Evolutionary conservation across 176 grass and related monocot species (phyloP).

Genomic region (Triticum monococcum): DNA sequence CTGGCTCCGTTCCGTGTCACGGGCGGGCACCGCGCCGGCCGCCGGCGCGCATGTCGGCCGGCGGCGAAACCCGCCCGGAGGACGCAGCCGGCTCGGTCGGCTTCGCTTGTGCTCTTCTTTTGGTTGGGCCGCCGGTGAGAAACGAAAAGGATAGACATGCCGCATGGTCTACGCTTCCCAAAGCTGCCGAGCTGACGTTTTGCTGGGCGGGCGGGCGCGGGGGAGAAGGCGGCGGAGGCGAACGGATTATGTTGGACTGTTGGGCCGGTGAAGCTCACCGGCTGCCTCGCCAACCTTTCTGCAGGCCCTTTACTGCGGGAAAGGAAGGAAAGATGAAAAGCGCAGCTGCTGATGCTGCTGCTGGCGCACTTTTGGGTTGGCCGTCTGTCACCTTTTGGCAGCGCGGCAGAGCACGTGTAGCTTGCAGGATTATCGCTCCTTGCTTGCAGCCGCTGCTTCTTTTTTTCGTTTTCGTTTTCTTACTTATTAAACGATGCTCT

Average conservation of each 20-base stretch:
- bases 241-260: not conserved
- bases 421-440: not conserved
- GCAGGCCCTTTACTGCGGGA: not conserved
- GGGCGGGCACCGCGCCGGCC: not conserved
- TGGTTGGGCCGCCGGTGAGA: conserved; percentile 7
- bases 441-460: too few species aligned
- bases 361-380: not conserved
- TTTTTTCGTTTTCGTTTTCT: not conserved
- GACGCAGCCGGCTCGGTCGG: not conserved
- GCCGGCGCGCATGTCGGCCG: not conserved
- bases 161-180: not conserved
- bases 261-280: conserved; percentile 15
- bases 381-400: not conserved
- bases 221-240: not conserved
- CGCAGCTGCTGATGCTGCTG: not conserved
- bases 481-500: not conserved
- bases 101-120: not conserved
- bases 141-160: not conserved
- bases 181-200: not conserved
- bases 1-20: not conserved
- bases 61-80: too few species aligned
- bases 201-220: not conserved
- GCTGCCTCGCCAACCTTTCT: not conserved
- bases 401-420: not conserved
- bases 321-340: not conserved